Conservation (phyloP, 441 rosid genomes). For the Croton laevigatus region DNA sequence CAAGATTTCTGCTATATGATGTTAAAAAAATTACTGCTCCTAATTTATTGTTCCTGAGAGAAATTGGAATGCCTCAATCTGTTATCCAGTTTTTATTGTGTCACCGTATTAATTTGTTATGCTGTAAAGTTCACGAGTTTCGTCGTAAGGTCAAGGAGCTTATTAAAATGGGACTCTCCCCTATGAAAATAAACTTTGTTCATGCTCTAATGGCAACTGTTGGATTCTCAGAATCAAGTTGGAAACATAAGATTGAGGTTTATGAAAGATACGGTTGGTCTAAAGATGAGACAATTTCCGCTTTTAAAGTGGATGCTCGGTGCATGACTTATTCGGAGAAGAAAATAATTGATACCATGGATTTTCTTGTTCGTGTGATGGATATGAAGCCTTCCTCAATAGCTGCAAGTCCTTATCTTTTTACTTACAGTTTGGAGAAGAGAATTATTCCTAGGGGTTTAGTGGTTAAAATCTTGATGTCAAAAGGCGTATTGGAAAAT, state of each 20-base stretch:
- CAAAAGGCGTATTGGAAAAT: neutral
- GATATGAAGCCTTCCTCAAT: neutral
- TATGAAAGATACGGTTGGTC: slow-evolving; percentile 33
- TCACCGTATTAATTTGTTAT: too few relatives aligned
- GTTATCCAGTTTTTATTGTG: neutral
- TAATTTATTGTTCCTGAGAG: neutral
- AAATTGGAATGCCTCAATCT: neutral
- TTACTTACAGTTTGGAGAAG: slow-evolving; percentile 17
- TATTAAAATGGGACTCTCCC: neutral
- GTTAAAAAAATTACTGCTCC: neutral
- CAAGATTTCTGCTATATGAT: neutral
- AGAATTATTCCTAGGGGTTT: slow-evolving; percentile 21
- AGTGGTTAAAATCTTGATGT: neutral
- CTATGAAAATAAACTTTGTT: neutral
- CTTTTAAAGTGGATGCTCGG: slow-evolving; percentile 18
- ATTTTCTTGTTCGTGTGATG: slow-evolving; percentile 23
- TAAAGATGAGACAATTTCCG: slow-evolving; percentile 16
- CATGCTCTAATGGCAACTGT: neutral
- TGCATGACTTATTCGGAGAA: slow-evolving; percentile 16
- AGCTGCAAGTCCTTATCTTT: neutral
- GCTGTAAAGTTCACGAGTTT: neutral
- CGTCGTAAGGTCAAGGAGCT: too few relatives aligned
- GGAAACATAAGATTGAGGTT: slow-evolving; percentile 24
- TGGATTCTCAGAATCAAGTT: neutral
- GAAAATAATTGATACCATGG: slow-evolving; percentile 20